Conservation (phyloP, 106 monocot genomes). For the Dendrobium officinale region DNA sequence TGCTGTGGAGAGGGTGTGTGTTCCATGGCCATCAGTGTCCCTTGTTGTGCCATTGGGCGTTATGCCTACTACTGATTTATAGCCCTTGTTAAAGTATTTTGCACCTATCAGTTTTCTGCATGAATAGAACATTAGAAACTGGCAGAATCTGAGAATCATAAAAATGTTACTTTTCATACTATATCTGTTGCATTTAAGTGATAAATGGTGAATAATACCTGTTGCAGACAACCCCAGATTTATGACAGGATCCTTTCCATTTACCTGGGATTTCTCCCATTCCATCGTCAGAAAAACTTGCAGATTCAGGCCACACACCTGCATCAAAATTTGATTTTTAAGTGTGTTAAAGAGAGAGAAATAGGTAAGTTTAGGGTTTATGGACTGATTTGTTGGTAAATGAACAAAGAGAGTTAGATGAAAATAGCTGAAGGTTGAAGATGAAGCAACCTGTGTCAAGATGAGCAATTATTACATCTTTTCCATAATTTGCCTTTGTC, state of each 20-base stretch:
- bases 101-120: slow-evolving; percentile 35
- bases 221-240: slow-evolving; percentile 19
- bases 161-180: no score
- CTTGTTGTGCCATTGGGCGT: slow-evolving; percentile 3
- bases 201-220: slow-evolving; percentile 11
- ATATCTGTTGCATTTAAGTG: not conserved
- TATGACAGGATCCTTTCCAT: slow-evolving; percentile 27
- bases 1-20: slow-evolving; percentile 71
- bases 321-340: not conserved
- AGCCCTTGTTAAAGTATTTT: slow-evolving; percentile 25
- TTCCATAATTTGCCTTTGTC: slow-evolving; percentile 8
- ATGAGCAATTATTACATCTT: slow-evolving; percentile 21
- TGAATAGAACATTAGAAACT: not conserved
- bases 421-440: not conserved
- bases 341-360: not conserved
- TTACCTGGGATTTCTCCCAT: slow-evolving; percentile 16
- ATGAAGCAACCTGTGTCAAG: slow-evolving; percentile 18
- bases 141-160: not conserved
- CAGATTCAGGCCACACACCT: slow-evolving; percentile 26
- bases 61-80: not conserved
- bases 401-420: not conserved
- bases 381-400: no score
- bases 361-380: no score
- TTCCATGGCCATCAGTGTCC: slow-evolving; percentile 52
- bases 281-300: slow-evolving; percentile 21